phyloP scores from a whole-genome alignment of 129 eudicot genomes.

The Artemisia annua region DNA sequence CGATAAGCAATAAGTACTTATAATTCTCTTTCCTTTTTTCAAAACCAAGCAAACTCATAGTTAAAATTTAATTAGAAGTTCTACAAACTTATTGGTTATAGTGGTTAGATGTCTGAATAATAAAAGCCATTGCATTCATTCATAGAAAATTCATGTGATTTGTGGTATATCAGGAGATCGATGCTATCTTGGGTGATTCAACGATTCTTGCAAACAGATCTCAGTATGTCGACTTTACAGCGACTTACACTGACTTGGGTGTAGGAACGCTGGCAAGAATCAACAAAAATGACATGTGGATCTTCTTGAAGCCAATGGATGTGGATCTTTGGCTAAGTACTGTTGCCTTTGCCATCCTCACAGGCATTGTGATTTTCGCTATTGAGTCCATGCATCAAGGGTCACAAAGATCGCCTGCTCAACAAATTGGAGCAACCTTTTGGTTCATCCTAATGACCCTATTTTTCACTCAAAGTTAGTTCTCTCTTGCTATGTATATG shows the following conservation, averaged over 20 bases:
- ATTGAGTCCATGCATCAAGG: conserved; percentile 39
- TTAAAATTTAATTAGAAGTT: too few species aligned
- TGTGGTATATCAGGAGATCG: conserved; percentile 10
- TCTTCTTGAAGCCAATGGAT: conserved; percentile 42
- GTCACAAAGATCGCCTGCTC: conserved; percentile 31
- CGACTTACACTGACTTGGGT: conserved; percentile 41
- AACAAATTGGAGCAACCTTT: conserved; percentile 27
- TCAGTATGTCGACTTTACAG: conserved; percentile 39
- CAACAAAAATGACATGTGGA: conserved; percentile 37
- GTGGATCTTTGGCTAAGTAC: conserved; percentile 35
- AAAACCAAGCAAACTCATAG: too few species aligned
- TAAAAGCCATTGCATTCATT: too few species aligned
- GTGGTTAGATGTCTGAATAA: too few species aligned
- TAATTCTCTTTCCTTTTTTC: too few species aligned
- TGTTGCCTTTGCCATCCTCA: conserved; percentile 17
- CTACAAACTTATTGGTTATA: too few species aligned
- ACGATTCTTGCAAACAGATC: conserved; percentile 44
- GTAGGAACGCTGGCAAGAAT: conserved; percentile 36
- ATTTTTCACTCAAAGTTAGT: conserved; percentile 41
- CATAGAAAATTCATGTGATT: too few species aligned
- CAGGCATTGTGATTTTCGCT: conserved; percentile 31
- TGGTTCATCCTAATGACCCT: conserved; percentile 25
- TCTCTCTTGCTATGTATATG: too few species aligned
- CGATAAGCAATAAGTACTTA: too few species aligned
- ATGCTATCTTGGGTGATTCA: conserved; percentile 44